Conservation (phyloP, 78 protist genomes). For the Guillardia theta region DNA sequence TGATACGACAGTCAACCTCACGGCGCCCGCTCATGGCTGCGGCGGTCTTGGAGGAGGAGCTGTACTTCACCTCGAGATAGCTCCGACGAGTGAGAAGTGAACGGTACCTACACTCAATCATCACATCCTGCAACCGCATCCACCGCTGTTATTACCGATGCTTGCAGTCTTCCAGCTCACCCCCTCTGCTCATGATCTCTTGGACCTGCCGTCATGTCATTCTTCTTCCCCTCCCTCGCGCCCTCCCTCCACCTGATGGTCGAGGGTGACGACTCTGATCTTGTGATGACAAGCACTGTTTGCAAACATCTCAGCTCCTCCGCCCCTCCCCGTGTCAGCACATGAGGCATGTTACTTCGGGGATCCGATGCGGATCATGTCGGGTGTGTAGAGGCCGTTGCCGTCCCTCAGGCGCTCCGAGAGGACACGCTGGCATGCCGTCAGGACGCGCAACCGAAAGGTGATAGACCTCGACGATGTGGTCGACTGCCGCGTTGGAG, state of each 20-base stretch:
- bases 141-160: too few species aligned
- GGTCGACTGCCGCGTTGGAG: constrained; percentile 47
- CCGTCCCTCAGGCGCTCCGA: neutral
- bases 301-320: neutral
- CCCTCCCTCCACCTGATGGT: neutral
- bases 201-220: neutral
- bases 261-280: neutral
- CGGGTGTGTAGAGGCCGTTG: neutral
- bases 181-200: neutral
- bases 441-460: neutral
- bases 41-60: too few species aligned
- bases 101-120: too few species aligned
- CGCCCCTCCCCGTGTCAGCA: neutral
- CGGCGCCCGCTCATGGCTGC: neutral
- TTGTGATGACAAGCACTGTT: neutral
- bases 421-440: neutral
- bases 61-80: too few species aligned
- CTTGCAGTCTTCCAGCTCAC: too few species aligned
- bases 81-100: too few species aligned
- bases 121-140: too few species aligned
- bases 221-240: neutral
- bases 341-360: neutral
- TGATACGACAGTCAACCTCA: too few species aligned
- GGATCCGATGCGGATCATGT: neutral
- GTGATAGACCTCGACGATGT: neutral